Conservation (phyloP, 176 grass and related monocot genomes). For the Poa annua region DNA sequence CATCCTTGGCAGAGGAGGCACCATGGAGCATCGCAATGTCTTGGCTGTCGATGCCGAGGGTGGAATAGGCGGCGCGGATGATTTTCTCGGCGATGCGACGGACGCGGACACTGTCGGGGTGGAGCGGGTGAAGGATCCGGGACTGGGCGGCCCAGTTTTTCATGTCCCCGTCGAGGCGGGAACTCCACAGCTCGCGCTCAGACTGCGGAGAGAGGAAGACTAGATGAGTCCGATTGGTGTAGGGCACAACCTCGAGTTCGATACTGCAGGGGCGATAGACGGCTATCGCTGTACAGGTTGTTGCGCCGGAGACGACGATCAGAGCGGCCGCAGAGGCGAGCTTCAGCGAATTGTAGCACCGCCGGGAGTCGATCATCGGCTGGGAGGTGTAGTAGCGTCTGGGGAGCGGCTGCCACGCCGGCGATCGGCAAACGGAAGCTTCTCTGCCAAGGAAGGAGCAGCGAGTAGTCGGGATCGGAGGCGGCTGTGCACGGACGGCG, state of each 20-base stretch:
- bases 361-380: not conserved
- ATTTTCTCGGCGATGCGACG: not conserved
- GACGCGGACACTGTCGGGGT: not conserved
- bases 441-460: not conserved
- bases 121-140: not conserved
- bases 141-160: not conserved
- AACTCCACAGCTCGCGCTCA: not conserved
- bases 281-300: not conserved
- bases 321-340: not conserved
- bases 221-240: not conserved
- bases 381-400: conserved; percentile 7
- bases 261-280: not conserved
- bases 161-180: not conserved
- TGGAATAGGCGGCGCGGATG: not conserved
- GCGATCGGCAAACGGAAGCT: not conserved
- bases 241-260: not conserved
- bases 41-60: not conserved
- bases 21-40: not conserved
- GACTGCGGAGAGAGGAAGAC: not conserved
- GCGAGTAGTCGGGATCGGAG: not conserved
- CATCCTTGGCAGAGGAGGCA: not conserved
- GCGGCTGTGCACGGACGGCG: not conserved
- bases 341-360: not conserved
- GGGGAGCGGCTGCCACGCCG: not conserved
- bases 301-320: not conserved